These are phyloP conservation scores for Globisporangium takayamanum DNA, from an alignment of 352 stramenopile genomes.

Conservation along the genomic window DNA sequence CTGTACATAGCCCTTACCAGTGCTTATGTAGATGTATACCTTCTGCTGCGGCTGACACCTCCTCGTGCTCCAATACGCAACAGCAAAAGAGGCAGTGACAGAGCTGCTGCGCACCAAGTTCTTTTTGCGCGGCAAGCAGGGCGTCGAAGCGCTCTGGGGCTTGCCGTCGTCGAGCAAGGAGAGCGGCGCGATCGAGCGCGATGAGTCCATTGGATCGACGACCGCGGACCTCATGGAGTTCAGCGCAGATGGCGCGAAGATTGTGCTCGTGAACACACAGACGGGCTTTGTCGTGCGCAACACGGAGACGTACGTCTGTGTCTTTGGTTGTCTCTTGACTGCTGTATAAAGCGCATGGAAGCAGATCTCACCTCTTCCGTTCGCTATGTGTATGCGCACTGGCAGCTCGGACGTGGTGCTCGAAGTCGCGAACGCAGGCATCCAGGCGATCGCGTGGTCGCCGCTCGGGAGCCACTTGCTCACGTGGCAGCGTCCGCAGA, in stretches of 20 bases:
- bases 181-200: constrained; percentile 36
- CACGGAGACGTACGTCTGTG: constrained; percentile 38
- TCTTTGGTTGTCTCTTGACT: too few species aligned
- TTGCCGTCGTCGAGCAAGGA: constrained; percentile 48
- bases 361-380: background rate
- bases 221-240: constrained; percentile 70
- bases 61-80: background rate
- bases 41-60: background rate
- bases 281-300: constrained; percentile 62
- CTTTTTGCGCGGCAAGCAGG: constrained; percentile 71
- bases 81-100: constrained; percentile 7
- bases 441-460: constrained; percentile 77
- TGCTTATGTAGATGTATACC: background rate
- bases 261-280: constrained; percentile 57
- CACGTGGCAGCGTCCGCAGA: constrained; percentile 83
- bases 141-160: constrained; percentile 75
- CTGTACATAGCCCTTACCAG: background rate
- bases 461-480: constrained; percentile 77
- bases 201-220: constrained; percentile 42
- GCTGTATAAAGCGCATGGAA: background rate
- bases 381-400: constrained; percentile 1
- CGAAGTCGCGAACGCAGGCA: constrained; percentile 62
- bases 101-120: constrained; percentile 66
- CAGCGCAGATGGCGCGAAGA: constrained; percentile 51
- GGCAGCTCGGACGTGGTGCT: constrained; percentile 42